Base-by-base conservation (phyloP, 495 filamentous ascomycete species). In the Hyphodiscus hymeniophilus region DNA sequence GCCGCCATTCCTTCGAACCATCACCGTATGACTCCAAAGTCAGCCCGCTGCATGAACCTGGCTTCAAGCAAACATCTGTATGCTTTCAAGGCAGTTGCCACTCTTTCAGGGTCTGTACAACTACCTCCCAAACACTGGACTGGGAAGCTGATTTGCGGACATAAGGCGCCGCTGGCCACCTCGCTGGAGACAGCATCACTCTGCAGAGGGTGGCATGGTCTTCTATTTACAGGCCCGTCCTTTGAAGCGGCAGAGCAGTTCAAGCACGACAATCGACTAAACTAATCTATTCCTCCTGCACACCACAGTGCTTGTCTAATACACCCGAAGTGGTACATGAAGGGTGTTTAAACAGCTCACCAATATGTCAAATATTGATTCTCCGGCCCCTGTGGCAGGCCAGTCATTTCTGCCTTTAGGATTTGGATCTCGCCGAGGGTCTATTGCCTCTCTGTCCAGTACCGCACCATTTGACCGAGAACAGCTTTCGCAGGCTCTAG, bases 401-500 rank as follows among this genome's bases (percentile, higher is more conserved):
- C 11, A 48, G 2, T 40, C 50, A 16, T 49, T 58, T 5, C 8
- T 43, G 7, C 39, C 40, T 55, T 56, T 41, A 56, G 57, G 65
- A 41, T 51, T 61, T 38, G 71, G 68, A 34, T 70, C 76, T 11
- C 75, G 81, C 21, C 68, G 81, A 39, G 80, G 75, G 15, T 91
- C 87, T 3, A 58, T 83, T 15, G 66, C 71, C 28, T 90, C 87
- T 16, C 50, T 79, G 12, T 76, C 79, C 13, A 76, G 69, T 15
- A 63, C 64, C 4, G 64, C 77, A 5, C 71, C 73, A 18, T 64
- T 82, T 45, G 85, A 89, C 60, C 81, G 75, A 59, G 83, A 86
- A 44, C 57, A 57, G 22, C 73, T 89, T 16, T 74, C 84, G 16
- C 75, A 86, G 45, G 73, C 83, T 12, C 76, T 96, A 28, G 86